phyloP scores from a whole-genome alignment of 805 yeast species.

The Limtongia smithiae region DNA sequence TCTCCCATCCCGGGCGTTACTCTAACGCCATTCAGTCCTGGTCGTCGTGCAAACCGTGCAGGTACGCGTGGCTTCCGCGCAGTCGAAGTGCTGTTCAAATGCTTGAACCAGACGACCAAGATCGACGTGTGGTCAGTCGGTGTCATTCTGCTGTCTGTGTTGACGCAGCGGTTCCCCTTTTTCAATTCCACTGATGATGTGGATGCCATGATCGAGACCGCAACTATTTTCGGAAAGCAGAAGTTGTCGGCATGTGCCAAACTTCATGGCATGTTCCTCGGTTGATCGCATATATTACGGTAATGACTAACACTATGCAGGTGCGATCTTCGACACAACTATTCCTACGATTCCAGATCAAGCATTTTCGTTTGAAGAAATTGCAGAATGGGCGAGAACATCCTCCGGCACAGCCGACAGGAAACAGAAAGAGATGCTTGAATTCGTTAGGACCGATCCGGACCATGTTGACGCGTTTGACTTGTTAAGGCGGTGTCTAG shows the following conservation, averaged over 20 bases:
- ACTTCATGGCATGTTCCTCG: constrained; percentile 58
- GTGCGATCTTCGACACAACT: constrained; percentile 68
- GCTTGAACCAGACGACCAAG: constrained; percentile 75
- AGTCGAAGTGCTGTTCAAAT: constrained; percentile 85
- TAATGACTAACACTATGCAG: constrained; percentile 1
- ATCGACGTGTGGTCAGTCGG: constrained; percentile 94
- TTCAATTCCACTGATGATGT: constrained; percentile 91
- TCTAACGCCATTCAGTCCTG: constrained; percentile 43
- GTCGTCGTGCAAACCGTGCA: constrained; percentile 92
- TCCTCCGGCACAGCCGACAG: constrained; percentile 11
- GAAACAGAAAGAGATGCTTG: not conserved
- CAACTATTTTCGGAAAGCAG: constrained; percentile 72
- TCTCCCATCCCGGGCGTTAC: too few species aligned
- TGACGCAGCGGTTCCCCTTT: constrained; percentile 82
- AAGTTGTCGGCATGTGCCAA: constrained; percentile 73
- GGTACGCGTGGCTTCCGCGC: constrained; percentile 95
- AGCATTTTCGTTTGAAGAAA: constrained; percentile 41
- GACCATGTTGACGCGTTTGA: constrained; percentile 35
- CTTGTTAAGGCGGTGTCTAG: constrained; percentile 54
- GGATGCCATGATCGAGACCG: constrained; percentile 83
- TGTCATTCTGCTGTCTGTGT: constrained; percentile 72
- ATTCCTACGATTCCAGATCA: constrained; percentile 49
- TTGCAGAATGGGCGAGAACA: constrained; percentile 43
- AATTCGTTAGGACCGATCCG: constrained; percentile 1
- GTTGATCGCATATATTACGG: not conserved